These are phyloP conservation scores for Colletotrichum cereale DNA, from an alignment of 2,329 filamentous ascomycete species.

Conservation along the genomic window DNA sequence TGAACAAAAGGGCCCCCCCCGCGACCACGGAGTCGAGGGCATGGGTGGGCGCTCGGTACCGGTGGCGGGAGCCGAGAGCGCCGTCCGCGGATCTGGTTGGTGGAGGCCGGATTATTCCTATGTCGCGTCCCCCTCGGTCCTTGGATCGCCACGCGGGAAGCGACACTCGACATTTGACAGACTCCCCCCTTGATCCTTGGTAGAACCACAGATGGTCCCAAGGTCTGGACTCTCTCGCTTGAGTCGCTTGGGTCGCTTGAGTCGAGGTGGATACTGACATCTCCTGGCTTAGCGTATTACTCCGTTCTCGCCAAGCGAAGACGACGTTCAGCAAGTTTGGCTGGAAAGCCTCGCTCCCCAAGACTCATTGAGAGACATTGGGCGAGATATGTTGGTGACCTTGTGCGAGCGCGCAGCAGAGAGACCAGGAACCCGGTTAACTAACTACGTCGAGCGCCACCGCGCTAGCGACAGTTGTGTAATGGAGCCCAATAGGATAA, in stretches of 20 bases:
- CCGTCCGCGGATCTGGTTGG: constrained; percentile 23
- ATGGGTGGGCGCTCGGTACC: constrained; percentile 25
- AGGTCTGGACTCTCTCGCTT: neutral
- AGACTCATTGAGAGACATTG: constrained; percentile 3
- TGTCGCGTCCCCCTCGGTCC: neutral
- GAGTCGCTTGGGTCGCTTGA: no score
- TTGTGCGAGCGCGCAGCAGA: constrained; percentile 14
- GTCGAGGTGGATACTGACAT: neutral
- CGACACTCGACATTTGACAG: constrained; percentile 13
- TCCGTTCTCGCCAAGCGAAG: constrained; percentile 10
- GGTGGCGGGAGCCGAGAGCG: constrained; percentile 1
- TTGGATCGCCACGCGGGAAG: constrained; percentile 32
- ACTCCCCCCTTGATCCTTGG: neutral
- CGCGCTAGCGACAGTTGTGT: constrained; percentile 35
- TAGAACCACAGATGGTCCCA: neutral
- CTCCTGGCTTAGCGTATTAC: neutral
- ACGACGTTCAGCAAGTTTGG: constrained; percentile 16
- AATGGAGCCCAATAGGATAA: neutral
- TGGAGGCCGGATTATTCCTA: neutral
- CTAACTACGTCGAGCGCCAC: constrained; percentile 27
- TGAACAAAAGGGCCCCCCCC: neutral
- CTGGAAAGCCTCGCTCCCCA: neutral
- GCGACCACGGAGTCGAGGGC: neutral
- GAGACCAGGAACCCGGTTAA: neutral
- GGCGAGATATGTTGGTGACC: constrained; percentile 20